Conservation (phyloP, 2,329 filamentous ascomycete species). For the Fusarium sacchari region DNA sequence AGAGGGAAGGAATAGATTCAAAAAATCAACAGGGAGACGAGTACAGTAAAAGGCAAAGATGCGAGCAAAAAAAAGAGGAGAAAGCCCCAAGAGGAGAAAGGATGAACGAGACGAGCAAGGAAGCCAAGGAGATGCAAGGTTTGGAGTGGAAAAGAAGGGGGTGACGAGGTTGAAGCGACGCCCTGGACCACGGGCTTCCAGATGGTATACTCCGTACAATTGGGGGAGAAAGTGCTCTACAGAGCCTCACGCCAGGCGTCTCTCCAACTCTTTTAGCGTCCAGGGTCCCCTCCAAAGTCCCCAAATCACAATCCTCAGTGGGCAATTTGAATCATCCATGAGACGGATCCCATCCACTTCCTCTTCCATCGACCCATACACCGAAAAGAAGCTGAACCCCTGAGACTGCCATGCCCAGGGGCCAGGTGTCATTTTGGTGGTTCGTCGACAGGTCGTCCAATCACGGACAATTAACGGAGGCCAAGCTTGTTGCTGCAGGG, state of each 20-base stretch:
- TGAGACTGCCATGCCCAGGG: conserved; percentile 26
- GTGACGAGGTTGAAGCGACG: conserved; percentile 25
- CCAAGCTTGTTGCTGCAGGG: conserved; percentile 27
- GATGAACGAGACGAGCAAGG: conserved; percentile 31
- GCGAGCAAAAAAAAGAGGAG: conserved; percentile 31
- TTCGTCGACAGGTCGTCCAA: neutral
- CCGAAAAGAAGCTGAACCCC: conserved; percentile 28
- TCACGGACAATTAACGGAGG: neutral
- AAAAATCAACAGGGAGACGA: conserved; percentile 18
- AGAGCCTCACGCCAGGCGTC: conserved; percentile 31
- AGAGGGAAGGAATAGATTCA: conserved; percentile 13
- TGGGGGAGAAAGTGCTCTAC: neutral
- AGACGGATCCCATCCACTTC: conserved; percentile 6
- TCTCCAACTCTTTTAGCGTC: neutral
- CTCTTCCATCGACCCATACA: conserved; percentile 27
- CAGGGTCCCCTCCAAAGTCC: conserved; percentile 5
- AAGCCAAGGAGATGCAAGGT: conserved; percentile 31
- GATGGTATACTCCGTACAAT: neutral
- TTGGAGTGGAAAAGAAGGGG: conserved; percentile 20
- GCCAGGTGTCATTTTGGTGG: conserved; percentile 19
- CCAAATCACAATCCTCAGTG: conserved; percentile 6
- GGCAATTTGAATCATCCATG: conserved; percentile 14
- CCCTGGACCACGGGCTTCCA: conserved; percentile 3
- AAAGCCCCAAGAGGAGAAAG: conserved; percentile 31
- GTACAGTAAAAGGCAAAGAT: conserved; percentile 15